Evolutionary conservation across 2,329 filamentous ascomycete genomes (phyloP).

Genomic region (Chrysosphaeria jannelii): DNA sequence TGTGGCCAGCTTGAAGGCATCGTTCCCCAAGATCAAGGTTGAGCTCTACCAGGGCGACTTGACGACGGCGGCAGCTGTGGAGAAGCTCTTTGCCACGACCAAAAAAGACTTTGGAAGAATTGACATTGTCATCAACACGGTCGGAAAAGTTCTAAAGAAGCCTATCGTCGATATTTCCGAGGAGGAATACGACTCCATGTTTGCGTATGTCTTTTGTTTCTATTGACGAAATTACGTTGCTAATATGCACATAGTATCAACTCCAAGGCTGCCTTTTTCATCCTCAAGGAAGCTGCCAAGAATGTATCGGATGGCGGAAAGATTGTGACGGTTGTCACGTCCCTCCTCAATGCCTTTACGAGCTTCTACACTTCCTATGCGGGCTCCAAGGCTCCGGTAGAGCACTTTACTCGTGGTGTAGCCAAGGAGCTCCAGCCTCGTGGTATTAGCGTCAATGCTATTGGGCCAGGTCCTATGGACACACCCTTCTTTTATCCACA

Average conservation of each 20-base stretch:
- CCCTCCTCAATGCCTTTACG: slow-evolving; percentile 15
- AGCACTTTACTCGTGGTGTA: slow-evolving; percentile 11
- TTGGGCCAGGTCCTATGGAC: slow-evolving; percentile 12
- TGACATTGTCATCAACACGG: slow-evolving; percentile 19
- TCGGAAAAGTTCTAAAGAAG: slow-evolving; percentile 19
- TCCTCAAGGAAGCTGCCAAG: slow-evolving; percentile 13
- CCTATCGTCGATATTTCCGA: slow-evolving; percentile 13
- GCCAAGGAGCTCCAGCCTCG: slow-evolving; percentile 9
- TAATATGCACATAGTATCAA: slow-evolving; percentile 9
- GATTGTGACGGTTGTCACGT: slow-evolving; percentile 15
- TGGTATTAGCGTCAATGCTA: slow-evolving; percentile 9
- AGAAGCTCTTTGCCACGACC: slow-evolving; percentile 12
- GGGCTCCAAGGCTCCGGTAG: slow-evolving; percentile 12
- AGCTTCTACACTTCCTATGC: slow-evolving; percentile 15
- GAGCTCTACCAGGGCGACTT: slow-evolving; percentile 14
- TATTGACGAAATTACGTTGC: too few species aligned
- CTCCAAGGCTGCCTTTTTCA: slow-evolving; percentile 15
- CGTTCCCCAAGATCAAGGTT: slow-evolving; percentile 9
- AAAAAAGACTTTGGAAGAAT: slow-evolving; percentile 13
- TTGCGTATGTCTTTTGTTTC: slow-evolving; percentile 10
- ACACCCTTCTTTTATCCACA: slow-evolving; percentile 16
- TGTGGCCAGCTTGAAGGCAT: slow-evolving; percentile 9
- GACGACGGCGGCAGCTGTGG: slow-evolving; percentile 11
- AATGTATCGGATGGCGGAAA: slow-evolving; percentile 15
- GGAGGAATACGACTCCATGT: slow-evolving; percentile 16